Evolutionary conservation across 306 rosid species (phyloP).

Genomic region (Prunus armeniaca): DNA sequence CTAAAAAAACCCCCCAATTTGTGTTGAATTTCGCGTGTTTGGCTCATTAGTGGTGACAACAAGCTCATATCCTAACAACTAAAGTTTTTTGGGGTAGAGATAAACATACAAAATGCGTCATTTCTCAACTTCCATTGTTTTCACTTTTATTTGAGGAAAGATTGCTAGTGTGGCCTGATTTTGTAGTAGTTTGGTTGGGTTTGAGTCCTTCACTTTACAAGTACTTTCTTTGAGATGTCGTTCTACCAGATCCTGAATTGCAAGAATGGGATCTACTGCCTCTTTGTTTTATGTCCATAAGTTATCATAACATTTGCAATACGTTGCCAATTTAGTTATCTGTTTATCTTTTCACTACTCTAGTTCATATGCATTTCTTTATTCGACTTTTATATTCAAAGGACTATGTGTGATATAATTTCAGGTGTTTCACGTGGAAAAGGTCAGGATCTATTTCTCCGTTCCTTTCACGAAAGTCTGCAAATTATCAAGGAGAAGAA

Average conservation of each 20-base stretch:
- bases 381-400: conserved; percentile 12
- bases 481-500: conserved; percentile 64
- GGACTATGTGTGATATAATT: conserved; percentile 14
- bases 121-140: not conserved
- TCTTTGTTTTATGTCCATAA: not conserved
- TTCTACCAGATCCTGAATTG: not conserved
- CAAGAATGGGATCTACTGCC: not conserved
- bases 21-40: not conserved
- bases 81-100: too few species aligned
- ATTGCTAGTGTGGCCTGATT: not conserved
- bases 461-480: conserved; percentile 71
- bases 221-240: not conserved
- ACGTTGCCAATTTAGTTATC: not conserved
- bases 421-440: conserved; percentile 96
- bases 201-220: not conserved
- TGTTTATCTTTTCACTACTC: not conserved
- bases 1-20: not conserved
- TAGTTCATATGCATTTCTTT: not conserved
- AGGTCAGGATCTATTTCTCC: conserved; percentile 94
- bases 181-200: not conserved
- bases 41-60: not conserved
- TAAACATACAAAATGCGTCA: not conserved
- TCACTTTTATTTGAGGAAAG: not conserved
- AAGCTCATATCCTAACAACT: not conserved
- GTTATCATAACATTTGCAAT: not conserved